Percentiles rank a stretch among this genome's conserved stretches.
Conservation (phyloP, 306 rosid species). For the Fragaria nilgerrensis region DNA sequence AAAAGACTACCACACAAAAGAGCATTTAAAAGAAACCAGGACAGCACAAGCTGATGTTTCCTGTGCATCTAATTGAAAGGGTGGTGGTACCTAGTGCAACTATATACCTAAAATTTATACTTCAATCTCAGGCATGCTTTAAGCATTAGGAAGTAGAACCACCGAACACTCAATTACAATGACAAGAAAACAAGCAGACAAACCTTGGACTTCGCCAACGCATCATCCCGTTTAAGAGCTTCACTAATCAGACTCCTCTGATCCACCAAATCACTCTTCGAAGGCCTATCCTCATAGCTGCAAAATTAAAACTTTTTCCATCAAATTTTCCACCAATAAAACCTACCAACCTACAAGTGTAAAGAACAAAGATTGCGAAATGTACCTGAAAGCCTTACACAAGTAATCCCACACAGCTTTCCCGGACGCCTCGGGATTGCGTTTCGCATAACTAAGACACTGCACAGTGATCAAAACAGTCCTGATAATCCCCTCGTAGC, state of each 20-base stretch:
- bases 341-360: neutral
- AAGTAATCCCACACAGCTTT: constrained; percentile 72
- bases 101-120: neutral
- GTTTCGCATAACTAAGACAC: constrained; percentile 50
- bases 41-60: neutral
- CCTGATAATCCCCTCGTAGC: constrained; percentile 62
- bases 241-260: constrained; percentile 36
- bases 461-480: constrained; percentile 58
- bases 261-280: constrained; percentile 40
- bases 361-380: neutral
- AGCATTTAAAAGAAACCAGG: too few species aligned
- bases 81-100: neutral
- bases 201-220: constrained; percentile 63
- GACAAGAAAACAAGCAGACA: constrained; percentile 22
- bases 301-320: constrained; percentile 10
- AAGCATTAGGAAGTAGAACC: neutral
- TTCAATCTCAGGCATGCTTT: neutral
- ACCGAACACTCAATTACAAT: neutral
- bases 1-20: too few species aligned
- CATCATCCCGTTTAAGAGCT: constrained; percentile 38
- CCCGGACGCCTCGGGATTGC: constrained; percentile 53
- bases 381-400: constrained; percentile 65
- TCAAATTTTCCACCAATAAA: constrained; percentile 10
- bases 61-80: neutral
- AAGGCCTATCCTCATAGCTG: constrained; percentile 60